A percentile compares a stretch with the other conserved stretches of the same genome.
Evolutionary conservation across 768 basidiomycete genomes (phyloP).

Genomic region (Panaeolus papilionaceus): DNA sequence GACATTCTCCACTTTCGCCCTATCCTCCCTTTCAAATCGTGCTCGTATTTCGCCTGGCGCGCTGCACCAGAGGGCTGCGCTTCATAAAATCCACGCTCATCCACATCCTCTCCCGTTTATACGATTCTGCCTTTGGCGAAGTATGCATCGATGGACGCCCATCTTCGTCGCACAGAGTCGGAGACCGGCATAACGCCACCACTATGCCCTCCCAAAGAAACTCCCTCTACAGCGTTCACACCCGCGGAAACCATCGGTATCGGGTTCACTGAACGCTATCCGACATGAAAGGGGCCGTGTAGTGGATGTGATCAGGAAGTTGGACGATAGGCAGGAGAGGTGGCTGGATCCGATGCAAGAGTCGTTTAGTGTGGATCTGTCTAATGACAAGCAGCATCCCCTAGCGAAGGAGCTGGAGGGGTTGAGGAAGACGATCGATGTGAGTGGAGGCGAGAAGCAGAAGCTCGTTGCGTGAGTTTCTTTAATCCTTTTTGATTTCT

Average conservation of each 20-base stretch:
- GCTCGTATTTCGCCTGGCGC: too few relatives aligned
- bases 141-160: too few relatives aligned
- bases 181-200: too few relatives aligned
- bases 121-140: conserved; percentile 49
- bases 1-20: too few relatives aligned
- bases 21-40: too few relatives aligned
- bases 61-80: too few relatives aligned
- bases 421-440: conserved; percentile 33
- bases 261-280: conserved; percentile 30
- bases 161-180: too few relatives aligned
- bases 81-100: conserved; percentile 59
- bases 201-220: too few relatives aligned
- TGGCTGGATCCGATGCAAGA: conserved; percentile 39
- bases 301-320: conserved; percentile 42
- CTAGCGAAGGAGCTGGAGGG: conserved; percentile 32
- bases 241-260: conserved; percentile 47
- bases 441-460: conserved; percentile 56
- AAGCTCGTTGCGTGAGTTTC: conserved; percentile 51
- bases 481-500: conserved; percentile 16
- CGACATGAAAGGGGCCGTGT: conserved; percentile 41
- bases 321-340: conserved; percentile 47
- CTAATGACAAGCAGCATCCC: conserved; percentile 37
- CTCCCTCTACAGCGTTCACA: too few relatives aligned
- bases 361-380: conserved; percentile 35
- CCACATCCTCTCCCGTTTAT: conserved; percentile 55